A percentile compares a stretch with the other conserved stretches of the same genome.
Evolutionary conservation across 345 rosid genomes (phyloP).

Genomic region (Euclidium syriacum): DNA sequence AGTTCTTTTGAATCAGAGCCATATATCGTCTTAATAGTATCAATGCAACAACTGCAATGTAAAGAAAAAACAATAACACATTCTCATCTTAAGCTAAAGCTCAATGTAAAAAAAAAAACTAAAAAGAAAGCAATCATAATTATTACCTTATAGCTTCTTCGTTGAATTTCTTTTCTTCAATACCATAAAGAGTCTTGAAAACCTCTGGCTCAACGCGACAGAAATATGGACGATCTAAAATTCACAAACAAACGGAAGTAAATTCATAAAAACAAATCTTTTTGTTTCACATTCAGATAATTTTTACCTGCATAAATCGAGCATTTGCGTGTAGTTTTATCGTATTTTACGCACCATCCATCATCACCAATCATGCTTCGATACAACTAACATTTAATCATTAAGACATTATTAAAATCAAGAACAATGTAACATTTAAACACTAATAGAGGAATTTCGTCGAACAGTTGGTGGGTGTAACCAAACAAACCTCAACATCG

Average conservation of each 20-base stretch:
- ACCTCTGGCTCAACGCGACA: slow-evolving; percentile 69
- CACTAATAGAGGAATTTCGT: slow-evolving; percentile 24
- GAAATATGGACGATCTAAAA: slow-evolving; percentile 74
- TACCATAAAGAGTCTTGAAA: slow-evolving; percentile 52
- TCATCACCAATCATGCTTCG: slow-evolving; percentile 53
- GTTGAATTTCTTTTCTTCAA: slow-evolving; percentile 59
- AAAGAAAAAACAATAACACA: slow-evolving; percentile 6
- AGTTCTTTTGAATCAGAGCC: slow-evolving; percentile 60
- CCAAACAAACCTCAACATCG: slow-evolving; percentile 49
- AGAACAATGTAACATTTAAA: neutral
- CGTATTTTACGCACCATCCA: slow-evolving; percentile 80
- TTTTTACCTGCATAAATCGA: slow-evolving; percentile 62
- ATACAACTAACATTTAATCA: slow-evolving; percentile 43
- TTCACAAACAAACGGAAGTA: neutral
- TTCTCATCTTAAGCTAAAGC: neutral
- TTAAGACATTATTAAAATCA: neutral
- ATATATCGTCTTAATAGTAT: slow-evolving; percentile 63
- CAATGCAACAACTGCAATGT: slow-evolving; percentile 51
- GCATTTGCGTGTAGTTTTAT: slow-evolving; percentile 78
- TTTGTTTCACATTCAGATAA: neutral
- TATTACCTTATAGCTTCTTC: slow-evolving; percentile 62
- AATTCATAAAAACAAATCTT: neutral
- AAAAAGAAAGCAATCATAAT: neutral
- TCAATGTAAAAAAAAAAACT: neutral
- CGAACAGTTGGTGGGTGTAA: slow-evolving; percentile 38